Conservation (phyloP, 1,284 basidiomycete species). For the Pseudozyma sp. region DNA sequence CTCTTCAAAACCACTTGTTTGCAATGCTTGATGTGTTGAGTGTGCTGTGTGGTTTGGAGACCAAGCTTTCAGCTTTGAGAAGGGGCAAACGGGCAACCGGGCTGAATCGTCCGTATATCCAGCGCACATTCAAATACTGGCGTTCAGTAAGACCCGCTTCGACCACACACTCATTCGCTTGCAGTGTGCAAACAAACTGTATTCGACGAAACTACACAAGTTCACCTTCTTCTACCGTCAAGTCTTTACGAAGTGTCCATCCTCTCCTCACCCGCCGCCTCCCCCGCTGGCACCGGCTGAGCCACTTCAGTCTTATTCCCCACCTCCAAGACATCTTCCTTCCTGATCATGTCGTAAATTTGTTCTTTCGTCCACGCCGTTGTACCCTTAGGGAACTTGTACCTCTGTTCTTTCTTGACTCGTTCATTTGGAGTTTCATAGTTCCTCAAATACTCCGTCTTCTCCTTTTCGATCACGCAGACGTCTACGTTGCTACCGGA, state of each 20-base stretch:
- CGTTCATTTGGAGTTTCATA: conserved; percentile 66
- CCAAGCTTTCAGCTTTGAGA: too few relatives aligned
- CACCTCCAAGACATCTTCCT: conserved; percentile 74
- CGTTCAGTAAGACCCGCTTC: background rate
- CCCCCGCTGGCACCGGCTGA: background rate
- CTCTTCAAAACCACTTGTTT: too few relatives aligned
- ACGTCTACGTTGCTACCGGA: conserved; percentile 98
- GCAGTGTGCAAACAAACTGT: too few relatives aligned
- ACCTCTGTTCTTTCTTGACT: conserved; percentile 64
- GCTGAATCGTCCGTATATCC: too few relatives aligned
- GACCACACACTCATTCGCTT: background rate
- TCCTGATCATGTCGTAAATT: conserved; percentile 64
- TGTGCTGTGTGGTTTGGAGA: too few relatives aligned
- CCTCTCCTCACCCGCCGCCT: background rate
- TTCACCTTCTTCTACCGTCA: too few relatives aligned
- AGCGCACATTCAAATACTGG: too few relatives aligned
- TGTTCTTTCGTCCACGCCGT: conserved; percentile 72
- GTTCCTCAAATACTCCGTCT: conserved; percentile 64
- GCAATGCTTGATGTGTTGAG: too few relatives aligned
- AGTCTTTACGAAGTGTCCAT: background rate
- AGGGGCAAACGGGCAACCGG: too few relatives aligned
- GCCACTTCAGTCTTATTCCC: background rate
- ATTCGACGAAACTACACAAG: too few relatives aligned
- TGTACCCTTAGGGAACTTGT: conserved; percentile 78
- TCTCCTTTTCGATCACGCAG: conserved; percentile 79